Percentiles rank a stretch among this genome's conserved stretches.
These are phyloP conservation scores for Ceratobasidium sp. DNA, from an alignment of 1,284 basidiomycete genomes.

Conservation along the genomic window DNA sequence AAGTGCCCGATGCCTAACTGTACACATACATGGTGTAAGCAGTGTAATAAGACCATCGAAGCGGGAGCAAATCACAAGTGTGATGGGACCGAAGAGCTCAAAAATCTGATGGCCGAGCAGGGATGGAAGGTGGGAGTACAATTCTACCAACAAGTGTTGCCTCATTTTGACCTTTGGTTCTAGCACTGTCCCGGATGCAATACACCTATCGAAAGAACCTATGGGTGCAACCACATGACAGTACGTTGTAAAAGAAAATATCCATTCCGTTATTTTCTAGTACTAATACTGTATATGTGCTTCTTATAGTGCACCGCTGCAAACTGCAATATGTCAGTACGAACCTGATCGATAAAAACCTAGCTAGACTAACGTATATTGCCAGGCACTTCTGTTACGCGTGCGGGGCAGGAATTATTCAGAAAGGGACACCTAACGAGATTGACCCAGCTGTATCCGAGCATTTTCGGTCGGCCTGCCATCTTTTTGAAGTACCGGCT, in stretches of 20 bases:
- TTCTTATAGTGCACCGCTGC: conserved; percentile 32
- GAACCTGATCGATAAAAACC: not conserved
- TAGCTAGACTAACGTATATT: not conserved
- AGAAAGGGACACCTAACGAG: conserved; percentile 13
- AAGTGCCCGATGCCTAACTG: conserved; percentile 40
- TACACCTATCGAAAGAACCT: conserved; percentile 37
- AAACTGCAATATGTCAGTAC: conserved; percentile 40
- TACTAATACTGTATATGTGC: too few relatives aligned
- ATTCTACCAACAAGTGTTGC: not conserved
- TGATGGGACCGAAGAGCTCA: conserved; percentile 40
- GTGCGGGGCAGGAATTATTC: conserved; percentile 9
- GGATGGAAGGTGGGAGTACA: conserved; percentile 38
- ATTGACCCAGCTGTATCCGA: not conserved
- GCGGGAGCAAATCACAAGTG: conserved; percentile 38
- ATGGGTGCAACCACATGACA: conserved; percentile 42
- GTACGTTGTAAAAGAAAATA: too few relatives aligned
- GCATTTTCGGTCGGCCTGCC: not conserved
- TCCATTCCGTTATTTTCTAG: too few relatives aligned
- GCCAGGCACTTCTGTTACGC: conserved; percentile 30
- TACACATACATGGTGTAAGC: conserved; percentile 40
- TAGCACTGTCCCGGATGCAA: conserved; percentile 36
- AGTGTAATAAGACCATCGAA: conserved; percentile 38
- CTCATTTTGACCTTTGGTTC: not conserved
- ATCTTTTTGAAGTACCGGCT: conserved; percentile 21
- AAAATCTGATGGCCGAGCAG: conserved; percentile 25